These are phyloP conservation scores for Cucumis variabilis DNA, from an alignment of 331 rosid genomes.

Conservation along the genomic window DNA sequence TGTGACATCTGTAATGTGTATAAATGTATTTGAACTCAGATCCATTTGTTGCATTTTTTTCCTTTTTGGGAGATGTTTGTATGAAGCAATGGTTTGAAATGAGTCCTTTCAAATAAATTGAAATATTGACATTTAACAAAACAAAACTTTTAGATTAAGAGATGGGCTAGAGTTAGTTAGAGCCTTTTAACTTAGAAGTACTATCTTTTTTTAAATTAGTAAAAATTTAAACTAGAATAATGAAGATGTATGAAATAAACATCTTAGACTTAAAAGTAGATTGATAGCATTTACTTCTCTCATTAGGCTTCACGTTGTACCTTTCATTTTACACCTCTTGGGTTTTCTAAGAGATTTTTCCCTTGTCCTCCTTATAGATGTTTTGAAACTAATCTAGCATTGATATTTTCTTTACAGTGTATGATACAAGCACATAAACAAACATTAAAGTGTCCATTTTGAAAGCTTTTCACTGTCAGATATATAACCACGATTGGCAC, in stretches of 20 bases:
- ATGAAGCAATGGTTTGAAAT: not conserved
- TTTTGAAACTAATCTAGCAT: not conserved
- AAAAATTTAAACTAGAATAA: too few species aligned
- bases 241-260: not conserved
- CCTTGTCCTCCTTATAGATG: not conserved
- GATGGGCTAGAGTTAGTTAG: not conserved
- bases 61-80: not conserved
- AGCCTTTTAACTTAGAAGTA: not conserved
- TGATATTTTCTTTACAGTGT: conserved; percentile 63
- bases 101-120: not conserved
- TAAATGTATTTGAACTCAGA: not conserved
- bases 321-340: not conserved
- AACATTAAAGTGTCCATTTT: conserved; percentile 94
- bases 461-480: conserved; percentile 72
- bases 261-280: too few species aligned
- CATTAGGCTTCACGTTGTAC: not conserved
- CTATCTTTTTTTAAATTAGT: not conserved
- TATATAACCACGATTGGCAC: conserved; percentile 86
- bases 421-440: conserved; percentile 78
- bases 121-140: not conserved
- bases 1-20: not conserved
- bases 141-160: not conserved
- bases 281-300: not conserved
- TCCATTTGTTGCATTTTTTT: not conserved
- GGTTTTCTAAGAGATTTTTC: not conserved